Percentiles rank a stretch among this genome's conserved stretches.
Evolutionary conservation across 2,329 filamentous ascomycete species (phyloP).

Genomic region (Teratosphaeria gauchensis): DNA sequence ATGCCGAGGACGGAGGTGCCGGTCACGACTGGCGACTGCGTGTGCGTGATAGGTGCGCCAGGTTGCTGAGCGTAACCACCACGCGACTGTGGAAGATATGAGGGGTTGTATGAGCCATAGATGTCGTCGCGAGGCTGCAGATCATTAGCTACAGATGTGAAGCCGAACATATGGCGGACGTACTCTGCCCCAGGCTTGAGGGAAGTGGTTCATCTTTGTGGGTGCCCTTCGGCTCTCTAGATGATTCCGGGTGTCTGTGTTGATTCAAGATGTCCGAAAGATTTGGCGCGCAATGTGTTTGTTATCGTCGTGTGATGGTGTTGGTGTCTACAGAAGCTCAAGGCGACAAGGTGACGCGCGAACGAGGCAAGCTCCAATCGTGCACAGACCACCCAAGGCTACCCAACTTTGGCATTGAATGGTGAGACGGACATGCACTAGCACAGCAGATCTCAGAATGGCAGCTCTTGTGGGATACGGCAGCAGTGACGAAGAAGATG

Average conservation of each 20-base stretch:
- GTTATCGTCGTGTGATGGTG: background rate
- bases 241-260: background rate
- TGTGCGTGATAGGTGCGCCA: conserved; percentile 64
- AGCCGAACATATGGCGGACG: conserved; percentile 27
- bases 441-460: conserved; percentile 10
- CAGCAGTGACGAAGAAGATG: conserved; percentile 38
- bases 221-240: background rate
- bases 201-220: conserved; percentile 52
- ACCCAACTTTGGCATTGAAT: background rate
- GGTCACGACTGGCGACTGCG: conserved; percentile 86
- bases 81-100: conserved; percentile 63
- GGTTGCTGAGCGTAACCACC: conserved; percentile 16
- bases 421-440: background rate
- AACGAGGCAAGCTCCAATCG: background rate
- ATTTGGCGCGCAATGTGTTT: background rate
- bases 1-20: conserved; percentile 90
- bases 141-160: conserved; percentile 26
- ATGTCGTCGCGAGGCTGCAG: conserved; percentile 87
- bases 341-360: background rate
- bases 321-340: background rate
- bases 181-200: conserved; percentile 58
- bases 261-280: background rate
- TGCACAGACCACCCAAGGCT: background rate
- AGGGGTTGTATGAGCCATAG: conserved; percentile 85
- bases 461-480: conserved; percentile 34